These are phyloP conservation scores for Endocarpon pusillum DNA, from an alignment of 495 filamentous ascomycete genomes.

Conservation along the genomic window DNA sequence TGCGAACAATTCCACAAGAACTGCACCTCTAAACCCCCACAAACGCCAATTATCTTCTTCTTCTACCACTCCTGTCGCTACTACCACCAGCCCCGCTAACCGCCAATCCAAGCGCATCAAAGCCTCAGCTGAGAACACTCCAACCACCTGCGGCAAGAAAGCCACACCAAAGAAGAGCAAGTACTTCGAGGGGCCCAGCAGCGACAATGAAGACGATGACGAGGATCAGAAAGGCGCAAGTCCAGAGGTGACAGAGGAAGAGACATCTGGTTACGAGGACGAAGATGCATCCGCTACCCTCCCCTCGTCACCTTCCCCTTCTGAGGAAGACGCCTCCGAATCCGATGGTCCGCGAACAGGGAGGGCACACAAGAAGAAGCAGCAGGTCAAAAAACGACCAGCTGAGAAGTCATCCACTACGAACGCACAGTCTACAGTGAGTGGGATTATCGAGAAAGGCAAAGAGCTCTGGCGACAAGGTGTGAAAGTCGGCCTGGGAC, in stretches of 20 bases:
- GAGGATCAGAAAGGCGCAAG: conserved; percentile 1
- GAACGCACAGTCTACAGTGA: background rate
- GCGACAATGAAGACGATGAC: conserved; percentile 16
- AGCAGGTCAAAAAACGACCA: conserved; percentile 4
- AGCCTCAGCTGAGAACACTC: conserved; percentile 11
- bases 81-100: conserved; percentile 15
- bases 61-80: conserved; percentile 17
- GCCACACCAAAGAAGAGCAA: conserved; percentile 39
- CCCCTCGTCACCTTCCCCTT: conserved; percentile 10
- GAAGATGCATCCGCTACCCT: conserved; percentile 12
- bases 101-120: conserved; percentile 30
- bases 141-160: conserved; percentile 13
- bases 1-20: too few relatives aligned
- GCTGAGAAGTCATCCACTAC: background rate
- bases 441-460: conserved; percentile 15
- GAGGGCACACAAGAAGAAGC: conserved; percentile 7
- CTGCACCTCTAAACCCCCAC: too few relatives aligned
- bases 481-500: conserved; percentile 36
- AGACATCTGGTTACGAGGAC: conserved; percentile 21
- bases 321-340: conserved; percentile 13
- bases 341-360: background rate
- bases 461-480: conserved; percentile 42
- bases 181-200: conserved; percentile 31
- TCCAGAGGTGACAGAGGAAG: conserved; percentile 7
- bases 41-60: conserved; percentile 8